Evolutionary conservation across 2,329 filamentous ascomycete genomes (phyloP).

Genomic region (Trichoderma afroharzianum): DNA sequence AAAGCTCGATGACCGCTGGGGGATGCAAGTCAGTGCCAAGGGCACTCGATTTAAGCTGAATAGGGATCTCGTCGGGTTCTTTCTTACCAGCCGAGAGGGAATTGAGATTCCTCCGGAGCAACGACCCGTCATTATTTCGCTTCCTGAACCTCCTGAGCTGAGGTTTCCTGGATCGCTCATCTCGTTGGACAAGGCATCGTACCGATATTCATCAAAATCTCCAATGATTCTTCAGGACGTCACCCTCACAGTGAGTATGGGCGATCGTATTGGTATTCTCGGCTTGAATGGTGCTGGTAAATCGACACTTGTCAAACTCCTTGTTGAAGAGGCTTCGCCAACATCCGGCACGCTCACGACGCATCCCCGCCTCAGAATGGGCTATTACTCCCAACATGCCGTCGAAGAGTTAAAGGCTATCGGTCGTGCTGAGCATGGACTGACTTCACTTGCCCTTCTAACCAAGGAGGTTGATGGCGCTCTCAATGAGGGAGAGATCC

Average conservation of each 20-base stretch:
- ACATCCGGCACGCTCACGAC: slow-evolving; percentile 58
- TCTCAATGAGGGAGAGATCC: slow-evolving; percentile 63
- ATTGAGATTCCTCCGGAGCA: slow-evolving; percentile 68
- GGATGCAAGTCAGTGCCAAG: slow-evolving; percentile 66
- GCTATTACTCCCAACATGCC: slow-evolving; percentile 77
- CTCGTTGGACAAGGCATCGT: slow-evolving; percentile 65
- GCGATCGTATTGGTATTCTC: slow-evolving; percentile 70
- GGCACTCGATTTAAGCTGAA: slow-evolving; percentile 80
- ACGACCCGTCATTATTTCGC: slow-evolving; percentile 51
- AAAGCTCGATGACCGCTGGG: slow-evolving; percentile 78
- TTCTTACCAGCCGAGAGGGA: slow-evolving; percentile 56
- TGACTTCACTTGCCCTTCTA: slow-evolving; percentile 65
- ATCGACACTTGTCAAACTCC: slow-evolving; percentile 69
- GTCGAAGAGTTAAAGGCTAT: slow-evolving; percentile 64
- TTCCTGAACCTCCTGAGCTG: slow-evolving; percentile 65
- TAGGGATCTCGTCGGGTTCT: slow-evolving; percentile 63
- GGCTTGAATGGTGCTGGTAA: slow-evolving; percentile 82
- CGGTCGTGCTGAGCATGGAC: slow-evolving; percentile 43
- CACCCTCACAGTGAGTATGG: slow-evolving; percentile 65
- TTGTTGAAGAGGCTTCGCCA: slow-evolving; percentile 58
- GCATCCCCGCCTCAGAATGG: slow-evolving; percentile 67
- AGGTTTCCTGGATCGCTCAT: slow-evolving; percentile 72
- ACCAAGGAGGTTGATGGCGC: slow-evolving; percentile 48
- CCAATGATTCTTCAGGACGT: slow-evolving; percentile 56
- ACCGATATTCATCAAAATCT: slow-evolving; percentile 52